A percentile compares a stretch with the other conserved stretches of the same genome.
Evolutionary conservation across 2,329 filamentous ascomycete species (phyloP).

Genomic region (Talaromyces sp.): DNA sequence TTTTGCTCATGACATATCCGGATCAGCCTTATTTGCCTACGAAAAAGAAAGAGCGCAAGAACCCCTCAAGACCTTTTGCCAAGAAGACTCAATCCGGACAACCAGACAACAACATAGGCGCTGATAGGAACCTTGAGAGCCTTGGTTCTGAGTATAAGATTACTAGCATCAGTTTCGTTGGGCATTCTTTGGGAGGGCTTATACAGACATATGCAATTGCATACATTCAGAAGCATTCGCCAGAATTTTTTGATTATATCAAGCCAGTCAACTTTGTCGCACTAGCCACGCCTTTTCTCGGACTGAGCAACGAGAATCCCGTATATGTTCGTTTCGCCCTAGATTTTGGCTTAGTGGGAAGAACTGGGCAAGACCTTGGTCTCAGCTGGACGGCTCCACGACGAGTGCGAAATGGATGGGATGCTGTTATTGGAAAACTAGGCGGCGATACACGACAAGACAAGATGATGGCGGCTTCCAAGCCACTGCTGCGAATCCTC

Average conservation of each 20-base stretch:
- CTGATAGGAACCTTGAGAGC: slow-evolving; percentile 13
- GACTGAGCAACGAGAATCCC: slow-evolving; percentile 94
- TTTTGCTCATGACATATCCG: slow-evolving; percentile 85
- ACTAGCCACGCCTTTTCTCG: slow-evolving; percentile 81
- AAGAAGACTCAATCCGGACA: slow-evolving; percentile 29
- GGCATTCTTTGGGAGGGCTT: slow-evolving; percentile 83
- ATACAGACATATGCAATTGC: slow-evolving; percentile 92
- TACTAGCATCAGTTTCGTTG: slow-evolving; percentile 92
- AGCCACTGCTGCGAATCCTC: slow-evolving; percentile 81
- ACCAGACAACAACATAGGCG: not conserved
- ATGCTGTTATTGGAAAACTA: slow-evolving; percentile 76
- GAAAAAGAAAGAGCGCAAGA: slow-evolving; percentile 37
- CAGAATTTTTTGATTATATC: slow-evolving; percentile 81
- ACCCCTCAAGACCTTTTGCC: slow-evolving; percentile 32
- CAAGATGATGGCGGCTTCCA: slow-evolving; percentile 69
- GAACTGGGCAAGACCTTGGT: slow-evolving; percentile 90
- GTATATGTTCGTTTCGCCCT: slow-evolving; percentile 95
- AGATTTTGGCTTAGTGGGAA: slow-evolving; percentile 92
- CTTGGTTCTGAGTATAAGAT: slow-evolving; percentile 61
- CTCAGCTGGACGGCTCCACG: slow-evolving; percentile 89
- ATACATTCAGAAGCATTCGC: slow-evolving; percentile 94
- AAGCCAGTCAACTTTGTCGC: slow-evolving; percentile 86
- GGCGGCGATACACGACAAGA: slow-evolving; percentile 57
- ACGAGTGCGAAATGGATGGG: slow-evolving; percentile 80
- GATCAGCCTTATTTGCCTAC: slow-evolving; percentile 81